These are phyloP conservation scores for Arctium lappa DNA, from an alignment of 129 eudicot genomes.

Conservation along the genomic window DNA sequence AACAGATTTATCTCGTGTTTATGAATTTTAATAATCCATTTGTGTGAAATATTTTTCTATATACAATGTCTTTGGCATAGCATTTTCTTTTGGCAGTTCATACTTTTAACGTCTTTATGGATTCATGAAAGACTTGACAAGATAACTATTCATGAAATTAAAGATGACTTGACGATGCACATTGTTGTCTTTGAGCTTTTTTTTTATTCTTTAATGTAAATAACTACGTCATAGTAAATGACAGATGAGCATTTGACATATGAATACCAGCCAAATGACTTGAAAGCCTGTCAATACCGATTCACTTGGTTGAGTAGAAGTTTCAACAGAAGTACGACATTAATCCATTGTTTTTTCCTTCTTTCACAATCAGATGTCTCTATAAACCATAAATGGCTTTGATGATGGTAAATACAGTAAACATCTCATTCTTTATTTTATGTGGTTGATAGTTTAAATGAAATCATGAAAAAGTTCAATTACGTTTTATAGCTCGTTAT, in stretches of 20 bases:
- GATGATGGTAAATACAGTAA: not conserved
- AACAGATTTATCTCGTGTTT: too few relatives aligned
- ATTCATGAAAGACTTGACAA: not conserved
- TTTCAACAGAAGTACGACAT: not conserved
- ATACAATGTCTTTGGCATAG: not conserved
- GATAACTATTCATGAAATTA: not conserved
- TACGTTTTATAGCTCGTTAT: not conserved
- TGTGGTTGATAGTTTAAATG: not conserved
- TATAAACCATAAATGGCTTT: not conserved
- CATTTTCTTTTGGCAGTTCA: not conserved
- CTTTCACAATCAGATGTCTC: not conserved
- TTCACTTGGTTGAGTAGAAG: not conserved
- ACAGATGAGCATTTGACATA: not conserved
- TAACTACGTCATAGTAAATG: not conserved
- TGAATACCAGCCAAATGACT: not conserved
- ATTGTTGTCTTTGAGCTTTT: not conserved
- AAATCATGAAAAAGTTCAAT: not conserved
- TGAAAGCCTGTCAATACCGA: not conserved
- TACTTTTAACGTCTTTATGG: not conserved
- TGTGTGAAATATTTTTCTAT: not conserved
- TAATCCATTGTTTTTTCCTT: not conserved
- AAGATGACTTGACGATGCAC: constrained; percentile 14
- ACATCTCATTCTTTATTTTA: not conserved
- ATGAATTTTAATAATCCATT: too few relatives aligned
- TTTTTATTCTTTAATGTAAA: not conserved